Base-by-base conservation (phyloP, 768 basidiomycete species). In the Suillus fuscotomentosus region DNA sequence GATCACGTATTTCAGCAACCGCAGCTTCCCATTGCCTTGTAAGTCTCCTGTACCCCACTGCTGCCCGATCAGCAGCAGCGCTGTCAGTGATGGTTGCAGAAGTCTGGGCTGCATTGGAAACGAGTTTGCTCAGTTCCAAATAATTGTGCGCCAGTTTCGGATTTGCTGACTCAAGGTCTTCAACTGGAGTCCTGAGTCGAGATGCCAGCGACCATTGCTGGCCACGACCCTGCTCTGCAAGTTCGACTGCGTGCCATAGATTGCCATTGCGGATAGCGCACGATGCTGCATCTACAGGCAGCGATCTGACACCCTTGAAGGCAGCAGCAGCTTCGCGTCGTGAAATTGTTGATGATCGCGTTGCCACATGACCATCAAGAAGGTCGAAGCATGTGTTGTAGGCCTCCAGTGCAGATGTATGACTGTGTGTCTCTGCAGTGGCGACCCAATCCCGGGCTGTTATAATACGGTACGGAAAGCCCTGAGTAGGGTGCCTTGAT, bases 201-300 rank as follows among this genome's bases (percentile, higher is more conserved):
- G 69, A 60, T 0, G 74, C 43, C 55, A 75, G 71, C n/a, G 66
- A 67, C 74, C 75, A 76, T 2, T 73, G 68, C 14, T 74, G 62
- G 8, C 70, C 47, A 48, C 47, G 47, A 0, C 47, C 47, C 47
- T 48, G 47, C 70, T 76, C 75, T 31, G 70, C 54, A 63, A 73
- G 72, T 62, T 74, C 71, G 0, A 73, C 22, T 10, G 74, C 73
- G 9, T 48, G 57, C 39, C 62, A 54, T n/a, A 27, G 34, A 31
- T 67, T 56, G 14, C 39, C 45, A 10, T 38, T 6, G 22, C 9
- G 39, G 53, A 70, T 62, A 14, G 73, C 74, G 51, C 61, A 65
- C 14, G 65, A 65, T 1, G 61, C 65, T 20, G 65, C 54, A 56
- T 65, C 48, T 14, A 39, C 61, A 20, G 65, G 5, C 0, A 62